Percentiles rank a stretch among this genome's conserved stretches.
Conservation (phyloP, 371 early-diverging fungal species). For the Mucor lusitanicus region DNA sequence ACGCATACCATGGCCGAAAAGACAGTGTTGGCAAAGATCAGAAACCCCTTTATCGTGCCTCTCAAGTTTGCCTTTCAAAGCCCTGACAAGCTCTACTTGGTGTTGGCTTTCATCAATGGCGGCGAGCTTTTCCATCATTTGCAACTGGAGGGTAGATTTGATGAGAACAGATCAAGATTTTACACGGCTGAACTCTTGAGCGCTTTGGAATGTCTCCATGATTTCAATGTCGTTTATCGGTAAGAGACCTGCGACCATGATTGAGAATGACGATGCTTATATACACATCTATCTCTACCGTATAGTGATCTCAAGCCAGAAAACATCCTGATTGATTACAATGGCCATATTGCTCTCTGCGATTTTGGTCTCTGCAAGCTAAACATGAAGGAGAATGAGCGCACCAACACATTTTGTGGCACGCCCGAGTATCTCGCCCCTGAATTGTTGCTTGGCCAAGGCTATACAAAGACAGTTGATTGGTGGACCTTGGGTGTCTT, state of each 20-base stretch:
- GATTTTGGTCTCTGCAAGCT: conserved; percentile 98
- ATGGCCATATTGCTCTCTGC: conserved; percentile 96
- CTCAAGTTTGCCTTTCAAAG: conserved; percentile 90
- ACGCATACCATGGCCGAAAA: conserved; percentile 89
- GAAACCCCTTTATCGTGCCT: conserved; percentile 88
- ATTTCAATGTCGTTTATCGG: conserved; percentile 86
- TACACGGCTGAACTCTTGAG: conserved; percentile 77
- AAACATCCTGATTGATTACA: conserved; percentile 93
- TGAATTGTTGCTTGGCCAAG: conserved; percentile 89
- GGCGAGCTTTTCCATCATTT: conserved; percentile 95
- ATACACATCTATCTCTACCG: not conserved
- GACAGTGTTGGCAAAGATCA: conserved; percentile 81
- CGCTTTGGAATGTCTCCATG: conserved; percentile 89
- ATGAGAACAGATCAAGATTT: conserved; percentile 67
- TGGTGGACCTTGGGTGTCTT: conserved; percentile 99
- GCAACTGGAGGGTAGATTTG: conserved; percentile 76
- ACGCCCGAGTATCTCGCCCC: conserved; percentile 99
- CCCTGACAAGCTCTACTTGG: conserved; percentile 87
- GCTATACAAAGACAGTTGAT: conserved; percentile 95
- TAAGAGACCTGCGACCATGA: conserved; percentile 3
- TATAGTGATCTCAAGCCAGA: conserved; percentile 88
- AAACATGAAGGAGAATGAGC: conserved; percentile 91
- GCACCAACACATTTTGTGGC: conserved; percentile 97
- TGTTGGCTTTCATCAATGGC: conserved; percentile 92
- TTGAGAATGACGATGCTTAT: not conserved